Conservation (phyloP, 2,329 filamentous ascomycete species). For the Colletotrichum lupini region DNA sequence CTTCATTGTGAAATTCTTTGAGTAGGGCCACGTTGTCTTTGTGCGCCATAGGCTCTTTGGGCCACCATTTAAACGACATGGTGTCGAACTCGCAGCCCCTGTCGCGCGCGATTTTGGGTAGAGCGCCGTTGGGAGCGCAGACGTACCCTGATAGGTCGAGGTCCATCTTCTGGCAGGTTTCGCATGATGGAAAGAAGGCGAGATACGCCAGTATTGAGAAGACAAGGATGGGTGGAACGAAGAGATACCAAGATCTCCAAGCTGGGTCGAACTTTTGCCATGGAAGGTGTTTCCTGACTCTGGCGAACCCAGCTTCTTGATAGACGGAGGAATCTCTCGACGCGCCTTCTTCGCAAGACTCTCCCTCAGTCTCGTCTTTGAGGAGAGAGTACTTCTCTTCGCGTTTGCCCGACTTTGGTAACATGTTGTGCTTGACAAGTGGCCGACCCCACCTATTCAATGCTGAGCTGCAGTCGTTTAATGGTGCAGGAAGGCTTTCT, state of each 20-base stretch:
- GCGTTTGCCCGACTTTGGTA: background rate
- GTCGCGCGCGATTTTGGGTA: conserved; percentile 20
- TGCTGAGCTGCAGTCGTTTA: no score
- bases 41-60: conserved; percentile 6
- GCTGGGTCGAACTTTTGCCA: conserved; percentile 19
- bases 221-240: conserved; percentile 6
- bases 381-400: conserved; percentile 20
- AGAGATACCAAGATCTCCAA: conserved; percentile 25
- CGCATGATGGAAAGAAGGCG: conserved; percentile 25
- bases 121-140: conserved; percentile 20
- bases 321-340: background rate
- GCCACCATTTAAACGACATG: conserved; percentile 28
- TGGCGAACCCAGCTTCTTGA: background rate
- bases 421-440: background rate
- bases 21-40: conserved; percentile 14
- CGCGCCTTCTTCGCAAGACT: conserved; percentile 2
- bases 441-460: no score
- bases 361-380: background rate
- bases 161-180: conserved; percentile 3
- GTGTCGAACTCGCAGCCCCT: conserved; percentile 29
- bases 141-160: conserved; percentile 11
- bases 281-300: background rate
- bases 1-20: conserved; percentile 4
- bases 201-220: background rate
- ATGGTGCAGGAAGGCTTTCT: no score